Conservation (phyloP, 306 rosid genomes). For the Hippophae gyantsensis region DNA sequence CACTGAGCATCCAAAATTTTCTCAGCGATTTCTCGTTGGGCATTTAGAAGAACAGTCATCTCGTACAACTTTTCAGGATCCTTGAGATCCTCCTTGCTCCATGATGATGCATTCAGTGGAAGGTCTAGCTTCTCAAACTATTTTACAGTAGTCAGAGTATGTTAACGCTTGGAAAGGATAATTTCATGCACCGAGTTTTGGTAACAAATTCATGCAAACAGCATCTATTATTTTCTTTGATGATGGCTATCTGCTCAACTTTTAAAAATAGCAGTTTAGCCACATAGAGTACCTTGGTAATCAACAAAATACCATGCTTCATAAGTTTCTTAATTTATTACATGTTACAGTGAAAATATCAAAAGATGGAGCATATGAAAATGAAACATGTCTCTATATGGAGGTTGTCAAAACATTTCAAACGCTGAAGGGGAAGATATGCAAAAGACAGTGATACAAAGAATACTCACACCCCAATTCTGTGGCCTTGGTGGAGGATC, state of each 20-base stretch:
- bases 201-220: no score
- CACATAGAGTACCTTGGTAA: no score
- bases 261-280: no score
- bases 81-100: conserved; percentile 86
- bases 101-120: conserved; percentile 80
- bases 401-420: neutral
- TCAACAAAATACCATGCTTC: no score
- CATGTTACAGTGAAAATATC: no score
- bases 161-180: neutral
- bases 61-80: conserved; percentile 69
- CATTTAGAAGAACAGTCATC: conserved; percentile 91
- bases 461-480: conserved; percentile 80
- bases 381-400: neutral
- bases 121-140: conserved; percentile 71
- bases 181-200: neutral
- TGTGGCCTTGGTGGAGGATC: conserved; percentile 88
- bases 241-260: neutral
- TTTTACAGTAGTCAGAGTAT: conserved; percentile 26
- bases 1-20: conserved; percentile 84
- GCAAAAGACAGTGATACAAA: conserved; percentile 12
- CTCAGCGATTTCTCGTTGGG: conserved; percentile 86
- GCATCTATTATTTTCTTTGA: no score
- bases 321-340: no score
- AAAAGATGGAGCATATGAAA: no score
- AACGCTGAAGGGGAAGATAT: conserved; percentile 1